Conservation (phyloP, 176 grass and related monocot genomes). For the Phoenix roebelenii region DNA sequence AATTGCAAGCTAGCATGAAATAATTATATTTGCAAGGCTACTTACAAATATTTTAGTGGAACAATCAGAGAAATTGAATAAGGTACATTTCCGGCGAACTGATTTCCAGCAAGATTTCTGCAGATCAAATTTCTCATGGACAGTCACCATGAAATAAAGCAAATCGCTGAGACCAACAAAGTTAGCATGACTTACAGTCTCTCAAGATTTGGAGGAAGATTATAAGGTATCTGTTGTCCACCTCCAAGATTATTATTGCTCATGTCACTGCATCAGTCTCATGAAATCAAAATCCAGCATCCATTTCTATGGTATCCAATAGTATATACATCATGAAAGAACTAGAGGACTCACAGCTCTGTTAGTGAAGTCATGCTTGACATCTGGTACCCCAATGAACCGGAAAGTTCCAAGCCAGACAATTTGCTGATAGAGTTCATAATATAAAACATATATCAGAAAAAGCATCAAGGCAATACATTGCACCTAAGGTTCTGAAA, state of each 20-base stretch:
- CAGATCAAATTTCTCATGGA: constrained; percentile 17
- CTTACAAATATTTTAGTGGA: constrained; percentile 64
- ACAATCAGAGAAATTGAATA: constrained; percentile 62
- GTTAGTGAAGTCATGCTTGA: constrained; percentile 54
- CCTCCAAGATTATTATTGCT: constrained; percentile 85
- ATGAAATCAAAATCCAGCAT: constrained; percentile 5
- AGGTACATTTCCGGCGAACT: constrained; percentile 51
- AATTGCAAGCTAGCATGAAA: neutral
- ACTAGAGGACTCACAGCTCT: constrained; percentile 57
- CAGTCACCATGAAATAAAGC: neutral
- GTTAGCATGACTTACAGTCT: constrained; percentile 45
- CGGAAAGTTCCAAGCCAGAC: constrained; percentile 43
- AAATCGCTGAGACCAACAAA: neutral
- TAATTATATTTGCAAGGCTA: constrained; percentile 12
- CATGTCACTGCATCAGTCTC: constrained; percentile 42
- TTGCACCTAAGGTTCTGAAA: neutral
- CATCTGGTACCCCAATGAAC: constrained; percentile 78
- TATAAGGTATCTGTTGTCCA: constrained; percentile 47
- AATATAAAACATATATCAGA: constrained; percentile 30
- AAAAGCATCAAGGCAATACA: constrained; percentile 15
- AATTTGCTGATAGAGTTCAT: constrained; percentile 51
- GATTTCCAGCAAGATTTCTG: constrained; percentile 73
- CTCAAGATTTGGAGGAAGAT: constrained; percentile 71
- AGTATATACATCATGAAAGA: constrained; percentile 2
- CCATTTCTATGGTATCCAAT: neutral